Conservation (phyloP, 179 eudicot genomes). For the Nepenthes alata region DNA sequence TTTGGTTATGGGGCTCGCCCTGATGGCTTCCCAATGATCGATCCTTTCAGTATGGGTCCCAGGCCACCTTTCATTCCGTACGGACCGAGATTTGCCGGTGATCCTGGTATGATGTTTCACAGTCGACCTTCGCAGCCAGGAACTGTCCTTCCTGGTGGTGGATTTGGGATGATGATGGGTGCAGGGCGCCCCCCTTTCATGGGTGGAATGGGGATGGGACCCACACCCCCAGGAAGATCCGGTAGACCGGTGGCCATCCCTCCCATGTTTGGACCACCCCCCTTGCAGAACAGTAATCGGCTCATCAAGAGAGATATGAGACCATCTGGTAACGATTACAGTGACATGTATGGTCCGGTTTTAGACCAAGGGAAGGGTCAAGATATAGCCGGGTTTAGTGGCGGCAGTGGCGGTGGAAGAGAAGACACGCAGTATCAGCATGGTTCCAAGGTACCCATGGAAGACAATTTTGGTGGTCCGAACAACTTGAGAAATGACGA, state of each 20-base stretch:
- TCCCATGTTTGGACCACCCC: slow-evolving; percentile 36
- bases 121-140: slow-evolving; percentile 61
- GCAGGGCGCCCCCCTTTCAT: slow-evolving; percentile 67
- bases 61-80: slow-evolving; percentile 67
- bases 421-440: slow-evolving; percentile 18
- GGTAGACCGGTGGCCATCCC: slow-evolving; percentile 53
- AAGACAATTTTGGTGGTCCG: slow-evolving; percentile 42
- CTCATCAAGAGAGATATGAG: slow-evolving; percentile 48
- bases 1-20: slow-evolving; percentile 54
- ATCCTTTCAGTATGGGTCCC: slow-evolving; percentile 64
- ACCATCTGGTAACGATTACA: slow-evolving; percentile 34
- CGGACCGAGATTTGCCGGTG: slow-evolving; percentile 67
- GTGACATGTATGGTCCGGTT: slow-evolving; percentile 38
- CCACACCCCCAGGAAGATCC: slow-evolving; percentile 24
- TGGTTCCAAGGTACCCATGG: slow-evolving; percentile 23
- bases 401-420: slow-evolving; percentile 16
- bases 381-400: slow-evolving; percentile 20
- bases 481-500: slow-evolving; percentile 53
- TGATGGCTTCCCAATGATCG: slow-evolving; percentile 67
- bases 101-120: slow-evolving; percentile 66
- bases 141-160: slow-evolving; percentile 42
- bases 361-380: slow-evolving; percentile 51
- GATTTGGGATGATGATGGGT: slow-evolving; percentile 74
- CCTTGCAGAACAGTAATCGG: slow-evolving; percentile 32
- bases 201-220: slow-evolving; percentile 56